phyloP scores from a whole-genome alignment of 176 grass and related monocot species.

The Cenchrus fungigraminus region DNA sequence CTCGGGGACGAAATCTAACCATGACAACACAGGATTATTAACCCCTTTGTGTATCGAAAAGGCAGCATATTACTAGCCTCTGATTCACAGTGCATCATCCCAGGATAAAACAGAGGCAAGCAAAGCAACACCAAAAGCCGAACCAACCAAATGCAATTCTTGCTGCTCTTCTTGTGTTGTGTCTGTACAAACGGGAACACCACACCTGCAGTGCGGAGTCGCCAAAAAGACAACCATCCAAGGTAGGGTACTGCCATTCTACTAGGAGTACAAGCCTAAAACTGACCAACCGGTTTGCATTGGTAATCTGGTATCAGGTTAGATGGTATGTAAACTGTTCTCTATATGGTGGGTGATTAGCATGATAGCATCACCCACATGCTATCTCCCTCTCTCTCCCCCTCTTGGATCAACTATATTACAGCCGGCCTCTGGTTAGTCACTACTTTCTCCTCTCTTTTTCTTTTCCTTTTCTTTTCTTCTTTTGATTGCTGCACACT shows the following conservation, averaged over 20 bases:
- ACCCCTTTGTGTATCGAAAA: no score
- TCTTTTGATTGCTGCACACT: background rate
- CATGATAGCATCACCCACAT: background rate
- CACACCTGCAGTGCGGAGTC: background rate
- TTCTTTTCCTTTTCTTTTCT: background rate
- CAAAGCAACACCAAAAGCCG: background rate
- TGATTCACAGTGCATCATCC: no score
- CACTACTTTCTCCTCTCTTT: slow-evolving; percentile 13
- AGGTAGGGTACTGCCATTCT: background rate
- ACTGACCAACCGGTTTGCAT: background rate
- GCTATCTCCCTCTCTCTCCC: background rate
- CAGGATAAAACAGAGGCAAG: background rate
- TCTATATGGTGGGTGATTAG: background rate
- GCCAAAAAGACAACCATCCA: background rate
- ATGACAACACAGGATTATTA: no score
- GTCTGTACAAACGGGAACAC: background rate
- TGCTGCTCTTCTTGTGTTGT: background rate
- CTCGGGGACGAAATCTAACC: no score
- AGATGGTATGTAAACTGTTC: slow-evolving; percentile 25
- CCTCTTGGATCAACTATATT: slow-evolving; percentile 31
- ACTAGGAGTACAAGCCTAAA: background rate
- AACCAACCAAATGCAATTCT: background rate
- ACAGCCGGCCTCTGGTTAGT: slow-evolving; percentile 44
- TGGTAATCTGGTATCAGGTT: slow-evolving; percentile 20
- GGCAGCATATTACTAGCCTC: no score